Evolutionary conservation across 805 yeast species (phyloP).

Genomic region (Huiozyma naganishii): DNA sequence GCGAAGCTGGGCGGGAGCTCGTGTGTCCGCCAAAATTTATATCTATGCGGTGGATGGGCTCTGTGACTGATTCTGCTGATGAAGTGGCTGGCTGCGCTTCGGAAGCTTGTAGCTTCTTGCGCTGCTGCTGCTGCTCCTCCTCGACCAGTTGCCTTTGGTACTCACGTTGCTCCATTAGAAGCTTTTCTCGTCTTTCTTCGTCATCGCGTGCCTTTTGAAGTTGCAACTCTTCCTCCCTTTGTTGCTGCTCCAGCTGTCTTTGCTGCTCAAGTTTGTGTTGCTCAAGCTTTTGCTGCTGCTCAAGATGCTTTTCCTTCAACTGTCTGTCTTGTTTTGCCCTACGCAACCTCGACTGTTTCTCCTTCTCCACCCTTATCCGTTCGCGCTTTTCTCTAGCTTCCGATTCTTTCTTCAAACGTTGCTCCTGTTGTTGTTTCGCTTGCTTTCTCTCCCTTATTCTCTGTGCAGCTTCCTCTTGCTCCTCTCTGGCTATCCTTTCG

Average conservation of each 20-base stretch:
- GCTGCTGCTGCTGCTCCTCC: constrained; percentile 6
- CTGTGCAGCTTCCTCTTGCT: neutral
- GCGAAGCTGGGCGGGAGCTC: neutral
- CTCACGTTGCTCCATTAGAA: constrained; percentile 4
- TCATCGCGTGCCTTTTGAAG: constrained; percentile 1
- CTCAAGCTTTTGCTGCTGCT: neutral
- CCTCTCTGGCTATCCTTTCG: neutral
- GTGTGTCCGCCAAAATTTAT: neutral
- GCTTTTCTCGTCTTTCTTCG: constrained; percentile 2
- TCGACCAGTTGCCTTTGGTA: constrained; percentile 7
- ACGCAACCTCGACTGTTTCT: neutral
- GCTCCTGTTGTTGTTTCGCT: constrained; percentile 1
- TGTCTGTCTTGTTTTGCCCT: neutral
- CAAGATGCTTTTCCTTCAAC: neutral
- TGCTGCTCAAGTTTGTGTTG: neutral
- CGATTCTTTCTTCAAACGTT: neutral
- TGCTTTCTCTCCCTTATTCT: constrained; percentile 1
- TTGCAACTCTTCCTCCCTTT: constrained; percentile 1
- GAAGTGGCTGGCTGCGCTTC: neutral
- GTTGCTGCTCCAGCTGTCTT: neutral
- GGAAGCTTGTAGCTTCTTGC: neutral
- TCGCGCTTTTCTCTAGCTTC: neutral
- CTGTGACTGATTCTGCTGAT: neutral
- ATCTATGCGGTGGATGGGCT: neutral
- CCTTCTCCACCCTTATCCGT: neutral